These are phyloP conservation scores for Nemania sp. DNA, from an alignment of 2,329 filamentous ascomycete genomes.

Conservation along the genomic window DNA sequence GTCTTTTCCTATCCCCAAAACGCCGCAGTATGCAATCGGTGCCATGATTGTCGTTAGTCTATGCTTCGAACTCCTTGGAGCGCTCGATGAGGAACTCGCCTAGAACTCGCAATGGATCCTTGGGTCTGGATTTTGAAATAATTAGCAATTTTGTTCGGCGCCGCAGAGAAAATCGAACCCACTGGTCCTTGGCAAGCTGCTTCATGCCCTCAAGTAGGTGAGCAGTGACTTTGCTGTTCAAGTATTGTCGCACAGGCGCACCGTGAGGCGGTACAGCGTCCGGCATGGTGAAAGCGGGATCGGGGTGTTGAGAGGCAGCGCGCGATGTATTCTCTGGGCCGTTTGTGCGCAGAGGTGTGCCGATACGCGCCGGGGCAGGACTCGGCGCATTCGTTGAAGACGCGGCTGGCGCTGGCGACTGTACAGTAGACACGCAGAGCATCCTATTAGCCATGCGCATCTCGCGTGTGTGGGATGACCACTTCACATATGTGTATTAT, in stretches of 20 bases:
- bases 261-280: conserved; percentile 66
- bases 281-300: conserved; percentile 58
- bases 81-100: conserved; percentile 73
- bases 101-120: conserved; percentile 69
- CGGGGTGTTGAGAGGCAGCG: conserved; percentile 61
- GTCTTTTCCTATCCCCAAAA: conserved; percentile 30
- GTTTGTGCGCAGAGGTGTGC: conserved; percentile 52
- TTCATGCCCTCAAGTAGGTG: conserved; percentile 77
- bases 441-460: not conserved
- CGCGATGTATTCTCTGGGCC: conserved; percentile 52
- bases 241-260: conserved; percentile 70
- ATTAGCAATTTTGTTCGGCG: not conserved
- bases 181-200: conserved; percentile 71
- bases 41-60: not conserved
- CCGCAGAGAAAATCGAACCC: conserved; percentile 42
- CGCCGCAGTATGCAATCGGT: conserved; percentile 31
- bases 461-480: not conserved
- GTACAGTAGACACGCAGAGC: conserved; percentile 39
- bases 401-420: conserved; percentile 46
- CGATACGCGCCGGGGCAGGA: conserved; percentile 48
- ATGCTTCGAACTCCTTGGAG: conserved; percentile 65
- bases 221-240: conserved; percentile 72
- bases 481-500: not conserved
- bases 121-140: conserved; percentile 53
- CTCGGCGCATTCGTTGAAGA: conserved; percentile 43